Conservation (phyloP, 371 early-diverging fungal species). For the Lichtheimia ornata region DNA sequence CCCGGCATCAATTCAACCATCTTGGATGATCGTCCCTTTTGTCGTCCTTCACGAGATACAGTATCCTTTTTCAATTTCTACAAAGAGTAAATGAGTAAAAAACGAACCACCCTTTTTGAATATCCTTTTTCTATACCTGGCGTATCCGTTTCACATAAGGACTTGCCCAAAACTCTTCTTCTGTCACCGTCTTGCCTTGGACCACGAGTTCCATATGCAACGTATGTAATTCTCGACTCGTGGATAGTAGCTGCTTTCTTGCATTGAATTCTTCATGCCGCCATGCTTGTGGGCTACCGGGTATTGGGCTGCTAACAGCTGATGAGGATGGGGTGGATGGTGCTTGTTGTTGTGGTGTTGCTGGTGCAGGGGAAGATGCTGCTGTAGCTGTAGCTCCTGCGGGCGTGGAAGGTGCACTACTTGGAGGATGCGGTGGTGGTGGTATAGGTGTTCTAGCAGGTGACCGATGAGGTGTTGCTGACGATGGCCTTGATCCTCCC, state of each 20-base stretch:
- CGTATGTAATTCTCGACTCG: conserved; percentile 68
- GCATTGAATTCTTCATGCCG: conserved; percentile 59
- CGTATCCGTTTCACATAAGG: conserved; percentile 61
- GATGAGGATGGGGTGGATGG: conserved; percentile 27
- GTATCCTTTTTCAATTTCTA: conserved; percentile 76
- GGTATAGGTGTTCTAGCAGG: not conserved
- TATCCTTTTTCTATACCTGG: conserved; percentile 20
- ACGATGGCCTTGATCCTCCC: conserved; percentile 15
- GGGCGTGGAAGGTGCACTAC: conserved; percentile 8
- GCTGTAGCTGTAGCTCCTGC: conserved; percentile 7
- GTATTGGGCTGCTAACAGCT: conserved; percentile 14
- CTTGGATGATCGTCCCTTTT: conserved; percentile 83
- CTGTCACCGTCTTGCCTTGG: conserved; percentile 66
- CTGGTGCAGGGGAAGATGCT: conserved; percentile 22
- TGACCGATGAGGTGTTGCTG: conserved; percentile 1
- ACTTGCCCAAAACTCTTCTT: conserved; percentile 93
- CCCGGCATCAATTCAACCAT: conserved; percentile 80
- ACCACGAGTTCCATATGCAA: conserved; percentile 85
- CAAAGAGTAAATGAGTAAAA: not conserved
- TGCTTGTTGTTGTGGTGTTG: conserved; percentile 6
- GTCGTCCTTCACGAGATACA: conserved; percentile 65
- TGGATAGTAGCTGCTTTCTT: conserved; percentile 63
- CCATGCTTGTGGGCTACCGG: conserved; percentile 22
- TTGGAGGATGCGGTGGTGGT: conserved; percentile 3
- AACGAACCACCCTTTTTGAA: not conserved